These are phyloP conservation scores for Betula pendula DNA, from an alignment of 306 rosid species.

Conservation along the genomic window DNA sequence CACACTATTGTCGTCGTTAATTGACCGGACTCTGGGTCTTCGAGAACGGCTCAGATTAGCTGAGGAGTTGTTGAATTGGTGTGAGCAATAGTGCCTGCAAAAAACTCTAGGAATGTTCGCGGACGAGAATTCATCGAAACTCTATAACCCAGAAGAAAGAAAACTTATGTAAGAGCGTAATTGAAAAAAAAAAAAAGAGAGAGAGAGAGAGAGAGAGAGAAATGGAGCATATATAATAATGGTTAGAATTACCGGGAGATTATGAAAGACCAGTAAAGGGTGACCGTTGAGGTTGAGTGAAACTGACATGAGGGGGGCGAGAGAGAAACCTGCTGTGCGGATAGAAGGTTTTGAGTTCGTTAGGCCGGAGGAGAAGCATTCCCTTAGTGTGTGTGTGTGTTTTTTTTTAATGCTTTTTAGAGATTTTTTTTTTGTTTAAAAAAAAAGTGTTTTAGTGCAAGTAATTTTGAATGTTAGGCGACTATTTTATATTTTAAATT, in stretches of 20 bases:
- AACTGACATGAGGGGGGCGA: constrained; percentile 24
- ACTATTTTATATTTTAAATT: too few species aligned
- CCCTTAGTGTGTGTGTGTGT: too few species aligned
- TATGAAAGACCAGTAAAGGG: constrained; percentile 19
- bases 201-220: too few species aligned
- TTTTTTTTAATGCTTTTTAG: too few species aligned
- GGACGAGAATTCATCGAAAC: constrained; percentile 22
- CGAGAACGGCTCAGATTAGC: constrained; percentile 26
- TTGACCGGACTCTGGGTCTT: constrained; percentile 30
- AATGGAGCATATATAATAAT: background rate
- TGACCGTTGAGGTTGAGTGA: constrained; percentile 16
- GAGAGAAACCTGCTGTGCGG: background rate
- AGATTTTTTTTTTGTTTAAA: too few species aligned
- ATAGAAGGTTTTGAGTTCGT: too few species aligned
- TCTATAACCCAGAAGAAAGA: constrained; percentile 16
- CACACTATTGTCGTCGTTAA: constrained; percentile 34
- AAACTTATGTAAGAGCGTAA: background rate
- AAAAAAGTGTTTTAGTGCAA: too few species aligned
- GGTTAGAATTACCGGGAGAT: constrained; percentile 29
- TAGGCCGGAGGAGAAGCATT: background rate
- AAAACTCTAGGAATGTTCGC: constrained; percentile 17
- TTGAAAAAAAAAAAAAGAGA: background rate
- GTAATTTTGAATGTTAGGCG: too few species aligned
- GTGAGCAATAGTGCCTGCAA: constrained; percentile 28
- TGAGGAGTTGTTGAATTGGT: constrained; percentile 9